phyloP scores from a whole-genome alignment of 352 stramenopile genomes.

The Phytopythium cucurbitacearum region DNA sequence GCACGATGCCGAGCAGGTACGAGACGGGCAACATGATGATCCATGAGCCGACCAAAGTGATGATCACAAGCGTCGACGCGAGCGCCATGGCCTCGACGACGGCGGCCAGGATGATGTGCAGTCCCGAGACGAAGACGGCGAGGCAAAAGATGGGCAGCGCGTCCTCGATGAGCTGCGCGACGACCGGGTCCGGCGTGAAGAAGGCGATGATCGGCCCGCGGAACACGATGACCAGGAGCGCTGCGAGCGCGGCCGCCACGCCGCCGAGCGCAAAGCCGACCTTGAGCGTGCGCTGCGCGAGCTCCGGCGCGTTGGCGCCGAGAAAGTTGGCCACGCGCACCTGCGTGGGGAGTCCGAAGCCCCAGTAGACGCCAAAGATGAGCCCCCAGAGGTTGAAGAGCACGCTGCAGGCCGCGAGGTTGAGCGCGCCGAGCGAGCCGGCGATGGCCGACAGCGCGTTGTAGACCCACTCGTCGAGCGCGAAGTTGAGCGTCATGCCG shows the following conservation, averaged over 20 bases:
- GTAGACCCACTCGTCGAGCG: slow-evolving; percentile 79
- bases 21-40: slow-evolving; percentile 61
- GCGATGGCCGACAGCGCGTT: slow-evolving; percentile 73
- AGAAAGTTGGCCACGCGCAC: slow-evolving; percentile 75
- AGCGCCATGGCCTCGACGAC: slow-evolving; percentile 81
- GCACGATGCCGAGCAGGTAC: slow-evolving; percentile 53
- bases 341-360: slow-evolving; percentile 75
- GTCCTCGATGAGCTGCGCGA: slow-evolving; percentile 42
- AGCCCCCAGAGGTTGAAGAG: slow-evolving; percentile 82
- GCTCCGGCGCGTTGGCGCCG: slow-evolving; percentile 51
- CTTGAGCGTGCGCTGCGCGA: slow-evolving; percentile 47
- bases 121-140: slow-evolving; percentile 65
- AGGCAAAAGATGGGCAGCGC: slow-evolving; percentile 68
- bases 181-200: slow-evolving; percentile 61
- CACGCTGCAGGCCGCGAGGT: slow-evolving; percentile 77
- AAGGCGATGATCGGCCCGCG: slow-evolving; percentile 42
- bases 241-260: slow-evolving; percentile 46
- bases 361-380: slow-evolving; percentile 83
- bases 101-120: slow-evolving; percentile 73
- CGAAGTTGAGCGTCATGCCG: slow-evolving; percentile 76
- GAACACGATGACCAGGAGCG: slow-evolving; percentile 44
- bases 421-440: slow-evolving; percentile 47
- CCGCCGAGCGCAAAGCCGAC: slow-evolving; percentile 68
- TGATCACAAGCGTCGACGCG: slow-evolving; percentile 60
- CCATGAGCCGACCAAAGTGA: slow-evolving; percentile 69